A percentile compares a stretch with the other conserved stretches of the same genome.
phyloP scores from a whole-genome alignment of 2,329 filamentous ascomycete species.

The Colletotrichum acutatum region DNA sequence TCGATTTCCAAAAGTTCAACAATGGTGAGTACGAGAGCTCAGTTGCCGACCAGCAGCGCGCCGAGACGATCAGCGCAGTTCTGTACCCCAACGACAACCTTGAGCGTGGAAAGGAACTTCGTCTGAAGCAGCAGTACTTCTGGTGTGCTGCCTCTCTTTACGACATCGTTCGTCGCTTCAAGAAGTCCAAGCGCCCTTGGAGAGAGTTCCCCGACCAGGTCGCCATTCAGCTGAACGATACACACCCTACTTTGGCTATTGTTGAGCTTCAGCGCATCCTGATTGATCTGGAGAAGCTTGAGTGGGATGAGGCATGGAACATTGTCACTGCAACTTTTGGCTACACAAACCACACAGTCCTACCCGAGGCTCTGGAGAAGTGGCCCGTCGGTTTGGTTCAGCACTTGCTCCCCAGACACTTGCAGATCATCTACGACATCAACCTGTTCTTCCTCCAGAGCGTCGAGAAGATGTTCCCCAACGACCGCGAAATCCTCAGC shows the following conservation, averaged over 20 bases:
- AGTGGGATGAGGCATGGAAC: constrained; percentile 93
- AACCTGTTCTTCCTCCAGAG: constrained; percentile 92
- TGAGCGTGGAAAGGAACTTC: constrained; percentile 94
- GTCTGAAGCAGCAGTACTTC: constrained; percentile 99
- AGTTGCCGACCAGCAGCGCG: constrained; percentile 96
- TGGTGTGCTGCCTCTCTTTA: constrained; percentile 98
- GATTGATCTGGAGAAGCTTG: constrained; percentile 87
- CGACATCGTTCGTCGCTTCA: constrained; percentile 97
- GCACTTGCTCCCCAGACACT: constrained; percentile 90
- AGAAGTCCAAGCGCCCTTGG: constrained; percentile 94
- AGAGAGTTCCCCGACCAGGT: constrained; percentile 92
- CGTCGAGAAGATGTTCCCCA: constrained; percentile 91
- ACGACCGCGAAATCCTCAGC: constrained; percentile 84
- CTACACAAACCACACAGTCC: constrained; percentile 98
- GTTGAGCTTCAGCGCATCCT: constrained; percentile 96
- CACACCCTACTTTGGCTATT: constrained; percentile 94
- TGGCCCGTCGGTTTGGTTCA: constrained; percentile 96
- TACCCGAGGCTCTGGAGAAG: constrained; percentile 97
- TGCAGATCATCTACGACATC: constrained; percentile 98
- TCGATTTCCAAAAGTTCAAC: constrained; percentile 99
- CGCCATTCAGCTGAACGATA: constrained; percentile 98
- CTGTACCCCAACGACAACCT: constrained; percentile 98
- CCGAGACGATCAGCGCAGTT: constrained; percentile 98
- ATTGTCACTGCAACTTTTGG: constrained; percentile 86
- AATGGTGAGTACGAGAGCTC: constrained; percentile 97